phyloP scores from a whole-genome alignment of 108 stramenopile genomes.

The Stephanodiscus triporus region DNA sequence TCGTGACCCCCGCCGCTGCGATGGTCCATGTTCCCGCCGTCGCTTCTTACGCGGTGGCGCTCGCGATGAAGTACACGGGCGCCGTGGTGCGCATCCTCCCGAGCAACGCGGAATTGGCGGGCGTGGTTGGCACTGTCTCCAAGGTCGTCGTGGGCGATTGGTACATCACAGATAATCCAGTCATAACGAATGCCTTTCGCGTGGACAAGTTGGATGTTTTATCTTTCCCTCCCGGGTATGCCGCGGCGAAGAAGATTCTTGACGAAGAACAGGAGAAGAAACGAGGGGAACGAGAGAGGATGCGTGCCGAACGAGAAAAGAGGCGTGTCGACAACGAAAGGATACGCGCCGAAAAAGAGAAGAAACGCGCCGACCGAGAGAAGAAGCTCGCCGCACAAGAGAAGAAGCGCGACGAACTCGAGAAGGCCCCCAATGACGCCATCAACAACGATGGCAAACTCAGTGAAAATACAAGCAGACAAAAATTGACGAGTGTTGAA shows the following conservation, averaged over 20 bases:
- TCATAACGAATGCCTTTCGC: conserved; percentile 9
- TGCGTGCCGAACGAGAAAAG: neutral
- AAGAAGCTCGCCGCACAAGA: neutral
- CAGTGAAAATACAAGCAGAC: neutral
- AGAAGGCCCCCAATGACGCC: neutral
- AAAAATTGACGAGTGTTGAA: neutral
- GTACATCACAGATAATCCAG: conserved; percentile 21
- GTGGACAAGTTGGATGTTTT: conserved; percentile 5
- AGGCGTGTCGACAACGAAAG: neutral
- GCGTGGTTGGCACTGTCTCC: neutral
- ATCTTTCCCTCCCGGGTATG: conserved; percentile 2
- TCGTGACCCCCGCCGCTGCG: neutral
- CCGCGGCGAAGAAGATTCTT: neutral
- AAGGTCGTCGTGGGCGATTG: conserved; percentile 16
- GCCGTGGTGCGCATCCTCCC: neutral
- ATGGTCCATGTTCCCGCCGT: neutral
- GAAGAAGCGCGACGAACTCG: neutral
- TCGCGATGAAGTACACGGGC: neutral
- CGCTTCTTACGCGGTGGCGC: neutral
- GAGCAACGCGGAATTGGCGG: neutral
- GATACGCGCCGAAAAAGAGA: neutral
- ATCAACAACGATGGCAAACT: neutral
- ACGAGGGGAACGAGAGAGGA: neutral
- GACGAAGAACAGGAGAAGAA: conserved; percentile 12
- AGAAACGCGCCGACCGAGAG: neutral